Evolutionary conservation across 2,329 filamentous ascomycete species (phyloP), one percentile per base, ranked within the genome.

Genomic region (Colletotrichum shisoi): DNA sequence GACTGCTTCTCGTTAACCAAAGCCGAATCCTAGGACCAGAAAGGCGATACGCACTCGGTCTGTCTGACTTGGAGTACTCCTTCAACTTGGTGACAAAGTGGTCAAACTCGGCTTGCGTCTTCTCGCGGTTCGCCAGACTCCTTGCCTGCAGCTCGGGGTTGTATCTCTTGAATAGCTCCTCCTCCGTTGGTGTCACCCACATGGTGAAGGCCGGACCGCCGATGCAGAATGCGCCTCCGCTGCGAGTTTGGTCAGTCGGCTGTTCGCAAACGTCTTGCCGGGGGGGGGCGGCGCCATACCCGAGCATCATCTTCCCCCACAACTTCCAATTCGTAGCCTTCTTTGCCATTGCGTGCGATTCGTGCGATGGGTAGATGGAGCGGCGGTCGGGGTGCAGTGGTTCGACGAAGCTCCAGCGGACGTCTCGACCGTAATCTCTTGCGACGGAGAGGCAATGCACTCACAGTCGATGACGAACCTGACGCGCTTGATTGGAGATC

Each of bases 131-230:
- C 78, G 94, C 93, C n/a, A 96, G 81, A 69, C 91, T 93, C 74
- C 91, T 87, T 78, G 92, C 91, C 76, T 95, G 91, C n/a, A 99
- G 85, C 40, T 98, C 95, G 0, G 94, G 94, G 78, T 94, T 98
- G 82, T 98, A 98, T 79, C 85, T 88, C 81, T 92, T 84, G 83
- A 96, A 93, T 48, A 99, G 85, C 80, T 98, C 93, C 79, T 97
- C 95, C 73, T 97, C 93, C 13, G 91, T 90, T 2, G 95, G 95
- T 52, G 86, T 86, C 53, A 96, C 81, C 77, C 89, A 96, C 79
- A 89, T 87, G 49, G 94, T 91, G 60, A 98, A 81, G 17, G 91
- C 90, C 27, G 95, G 95, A 3, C 95, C 95, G 59, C 95, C 95
- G 67, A 97, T 84, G 74, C 88, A 89, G 72, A 95, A 83, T 53